A percentile compares a stretch with the other conserved stretches of the same genome.
Conservation (phyloP, 2,329 filamentous ascomycete genomes). For the Alternaria sp. region DNA sequence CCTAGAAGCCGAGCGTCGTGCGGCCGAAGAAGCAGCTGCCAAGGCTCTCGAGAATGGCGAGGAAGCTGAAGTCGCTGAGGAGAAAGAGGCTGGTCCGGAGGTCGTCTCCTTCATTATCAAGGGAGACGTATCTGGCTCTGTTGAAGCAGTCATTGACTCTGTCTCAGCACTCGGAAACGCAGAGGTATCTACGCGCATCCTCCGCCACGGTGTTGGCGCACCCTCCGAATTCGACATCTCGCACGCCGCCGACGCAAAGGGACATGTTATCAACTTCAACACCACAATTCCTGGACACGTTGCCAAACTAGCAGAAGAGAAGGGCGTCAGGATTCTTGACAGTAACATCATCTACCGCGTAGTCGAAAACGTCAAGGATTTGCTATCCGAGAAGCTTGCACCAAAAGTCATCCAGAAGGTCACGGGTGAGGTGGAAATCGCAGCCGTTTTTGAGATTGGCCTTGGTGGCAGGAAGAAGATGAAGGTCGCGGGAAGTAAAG, state of each 20-base stretch:
- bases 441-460: slow-evolving; percentile 84
- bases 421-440: slow-evolving; percentile 84
- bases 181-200: slow-evolving; percentile 78
- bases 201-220: slow-evolving; percentile 78
- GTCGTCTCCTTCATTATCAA: slow-evolving; percentile 85
- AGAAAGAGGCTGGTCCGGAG: slow-evolving; percentile 55
- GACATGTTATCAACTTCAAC: slow-evolving; percentile 88
- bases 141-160: slow-evolving; percentile 83
- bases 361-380: slow-evolving; percentile 72
- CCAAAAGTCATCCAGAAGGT: slow-evolving; percentile 73
- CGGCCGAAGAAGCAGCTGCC: slow-evolving; percentile 60
- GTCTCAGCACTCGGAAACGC: slow-evolving; percentile 81
- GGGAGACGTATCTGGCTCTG: slow-evolving; percentile 90
- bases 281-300: slow-evolving; percentile 71
- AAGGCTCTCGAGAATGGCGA: slow-evolving; percentile 32
- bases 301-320: slow-evolving; percentile 69
- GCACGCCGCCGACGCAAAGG: slow-evolving; percentile 78
- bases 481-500: slow-evolving; percentile 84
- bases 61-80: slow-evolving; percentile 46
- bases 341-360: slow-evolving; percentile 87
- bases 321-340: slow-evolving; percentile 79
- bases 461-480: slow-evolving; percentile 72
- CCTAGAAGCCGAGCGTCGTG: slow-evolving; percentile 65
- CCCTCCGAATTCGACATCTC: slow-evolving; percentile 88
- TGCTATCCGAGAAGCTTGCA: slow-evolving; percentile 73